phyloP scores from a whole-genome alignment of 148 eudicot species.

The Salicornia ramosissima region DNA sequence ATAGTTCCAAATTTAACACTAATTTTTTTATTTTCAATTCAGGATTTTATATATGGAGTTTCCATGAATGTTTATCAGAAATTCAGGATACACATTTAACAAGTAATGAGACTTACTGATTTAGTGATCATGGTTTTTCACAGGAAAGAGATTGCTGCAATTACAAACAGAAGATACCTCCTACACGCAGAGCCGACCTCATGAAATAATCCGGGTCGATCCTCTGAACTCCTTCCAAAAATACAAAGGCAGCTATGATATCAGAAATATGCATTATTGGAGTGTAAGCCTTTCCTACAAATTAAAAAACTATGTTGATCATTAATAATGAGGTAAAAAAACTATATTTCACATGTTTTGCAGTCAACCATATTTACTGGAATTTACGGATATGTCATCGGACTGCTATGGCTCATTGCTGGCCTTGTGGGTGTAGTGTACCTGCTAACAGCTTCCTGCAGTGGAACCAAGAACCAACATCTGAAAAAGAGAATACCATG shows the following conservation, averaged over 20 bases:
- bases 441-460: slow-evolving; percentile 35
- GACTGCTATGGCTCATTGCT: slow-evolving; percentile 49
- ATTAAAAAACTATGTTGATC: not conserved
- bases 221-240: slow-evolving; percentile 52
- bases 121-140: not conserved
- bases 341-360: slow-evolving; percentile 8
- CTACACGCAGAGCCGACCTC: slow-evolving; percentile 6
- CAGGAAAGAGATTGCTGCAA: slow-evolving; percentile 30
- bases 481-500: slow-evolving; percentile 34
- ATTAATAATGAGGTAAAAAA: not conserved
- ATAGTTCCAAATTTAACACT: too few species aligned
- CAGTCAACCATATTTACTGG: slow-evolving; percentile 73
- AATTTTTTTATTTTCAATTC: too few species aligned
- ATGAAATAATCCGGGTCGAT: slow-evolving; percentile 54
- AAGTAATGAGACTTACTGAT: not conserved
- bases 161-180: slow-evolving; percentile 20
- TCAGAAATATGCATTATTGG: slow-evolving; percentile 69
- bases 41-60: too few species aligned
- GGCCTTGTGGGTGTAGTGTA: slow-evolving; percentile 42
- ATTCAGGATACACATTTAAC: too few species aligned
- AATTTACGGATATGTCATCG: slow-evolving; percentile 46
- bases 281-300: slow-evolving; percentile 45
- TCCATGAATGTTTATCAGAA: too few species aligned
- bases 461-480: slow-evolving; percentile 24
- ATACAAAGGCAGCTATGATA: slow-evolving; percentile 66